Evolutionary conservation across 2,329 filamentous ascomycete species (phyloP).

Genomic region (Claviceps purpurea): DNA sequence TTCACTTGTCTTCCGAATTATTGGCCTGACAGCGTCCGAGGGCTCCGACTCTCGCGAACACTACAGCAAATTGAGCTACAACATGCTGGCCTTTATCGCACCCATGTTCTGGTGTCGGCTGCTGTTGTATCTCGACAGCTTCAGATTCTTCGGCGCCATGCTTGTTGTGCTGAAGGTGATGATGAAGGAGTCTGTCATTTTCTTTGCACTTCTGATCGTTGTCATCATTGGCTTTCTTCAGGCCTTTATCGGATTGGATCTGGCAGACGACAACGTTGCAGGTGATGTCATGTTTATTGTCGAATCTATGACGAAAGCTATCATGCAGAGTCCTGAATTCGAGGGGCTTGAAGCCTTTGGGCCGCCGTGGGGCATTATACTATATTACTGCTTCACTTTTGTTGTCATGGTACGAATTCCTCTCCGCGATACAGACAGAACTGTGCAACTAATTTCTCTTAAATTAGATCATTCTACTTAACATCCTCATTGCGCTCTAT

Average conservation of each 20-base stretch:
- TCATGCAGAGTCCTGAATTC: slow-evolving; percentile 90
- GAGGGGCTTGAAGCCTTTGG: slow-evolving; percentile 78
- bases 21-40: slow-evolving; percentile 54
- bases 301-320: slow-evolving; percentile 72
- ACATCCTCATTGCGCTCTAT: slow-evolving; percentile 93
- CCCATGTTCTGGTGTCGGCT: slow-evolving; percentile 96
- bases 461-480: slow-evolving; percentile 59
- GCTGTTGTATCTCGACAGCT: slow-evolving; percentile 80
- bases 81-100: slow-evolving; percentile 82
- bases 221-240: slow-evolving; percentile 83
- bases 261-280: slow-evolving; percentile 57
- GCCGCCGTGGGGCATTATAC: slow-evolving; percentile 81
- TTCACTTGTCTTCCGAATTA: slow-evolving; percentile 65
- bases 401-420: slow-evolving; percentile 67
- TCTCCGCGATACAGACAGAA: neutral
- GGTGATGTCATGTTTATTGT: slow-evolving; percentile 62
- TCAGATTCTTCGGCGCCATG: slow-evolving; percentile 97
- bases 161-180: slow-evolving; percentile 89
- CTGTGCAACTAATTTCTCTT: neutral
- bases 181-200: slow-evolving; percentile 91
- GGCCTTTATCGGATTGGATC: slow-evolving; percentile 83
- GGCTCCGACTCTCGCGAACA: slow-evolving; percentile 32
- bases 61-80: slow-evolving; percentile 78
- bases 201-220: slow-evolving; percentile 80
- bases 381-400: slow-evolving; percentile 97